Evolutionary conservation across 768 basidiomycete species (phyloP).

Genomic region (Lactarius tabidus): DNA sequence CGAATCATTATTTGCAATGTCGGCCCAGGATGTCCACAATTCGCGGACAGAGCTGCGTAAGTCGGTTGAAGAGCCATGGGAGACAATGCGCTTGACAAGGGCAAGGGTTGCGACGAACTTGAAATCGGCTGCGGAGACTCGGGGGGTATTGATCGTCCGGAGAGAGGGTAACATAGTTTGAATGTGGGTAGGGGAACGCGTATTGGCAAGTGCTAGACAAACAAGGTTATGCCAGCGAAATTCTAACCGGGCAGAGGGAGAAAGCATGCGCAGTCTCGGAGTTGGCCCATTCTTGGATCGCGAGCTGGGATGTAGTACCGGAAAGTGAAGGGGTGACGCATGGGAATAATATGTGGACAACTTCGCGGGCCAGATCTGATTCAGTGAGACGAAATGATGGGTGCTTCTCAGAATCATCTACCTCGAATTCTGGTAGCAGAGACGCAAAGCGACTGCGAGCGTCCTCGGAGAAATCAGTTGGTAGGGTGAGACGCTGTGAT

Average conservation of each 20-base stretch:
- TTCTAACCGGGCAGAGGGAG: conserved; percentile 4
- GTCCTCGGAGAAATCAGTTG: conserved; percentile 26
- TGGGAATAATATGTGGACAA: conserved; percentile 22
- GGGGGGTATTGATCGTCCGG: not conserved
- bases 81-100: conserved; percentile 24
- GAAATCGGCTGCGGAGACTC: conserved; percentile 16
- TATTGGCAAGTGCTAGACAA: conserved; percentile 23
- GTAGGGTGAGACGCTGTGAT: conserved; percentile 33
- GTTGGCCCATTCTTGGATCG: conserved; percentile 21
- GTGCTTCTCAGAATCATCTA: conserved; percentile 6
- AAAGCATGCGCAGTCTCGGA: conserved; percentile 18
- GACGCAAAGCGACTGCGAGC: conserved; percentile 5
- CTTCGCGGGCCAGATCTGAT: conserved; percentile 16
- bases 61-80: conserved; percentile 21
- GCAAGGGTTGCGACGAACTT: conserved; percentile 19
- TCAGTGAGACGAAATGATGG: conserved; percentile 24
- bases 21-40: conserved; percentile 44
- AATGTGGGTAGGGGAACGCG: conserved; percentile 1
- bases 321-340: conserved; percentile 8
- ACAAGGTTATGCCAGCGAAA: conserved; percentile 25
- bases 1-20: conserved; percentile 19
- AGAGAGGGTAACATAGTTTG: conserved; percentile 6
- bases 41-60: conserved; percentile 18
- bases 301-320: conserved; percentile 18
- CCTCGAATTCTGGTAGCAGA: not conserved